phyloP scores from a whole-genome alignment of 495 filamentous ascomycete species.

The Penicillium arizonense region DNA sequence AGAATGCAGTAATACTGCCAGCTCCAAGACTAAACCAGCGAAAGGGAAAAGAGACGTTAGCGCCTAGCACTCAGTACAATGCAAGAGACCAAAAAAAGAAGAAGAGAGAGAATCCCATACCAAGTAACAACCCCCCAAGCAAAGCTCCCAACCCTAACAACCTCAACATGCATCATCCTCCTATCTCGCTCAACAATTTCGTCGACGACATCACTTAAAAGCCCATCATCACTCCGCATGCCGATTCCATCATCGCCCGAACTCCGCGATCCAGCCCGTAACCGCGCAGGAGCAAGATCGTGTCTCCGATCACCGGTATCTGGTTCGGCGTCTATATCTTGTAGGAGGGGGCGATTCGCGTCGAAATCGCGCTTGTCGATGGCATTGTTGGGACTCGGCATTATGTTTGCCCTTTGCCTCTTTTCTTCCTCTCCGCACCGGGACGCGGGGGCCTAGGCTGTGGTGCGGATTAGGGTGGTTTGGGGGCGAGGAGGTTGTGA shows the following conservation, averaged over 20 bases:
- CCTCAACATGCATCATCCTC: slow-evolving; percentile 47
- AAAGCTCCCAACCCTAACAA: slow-evolving; percentile 56
- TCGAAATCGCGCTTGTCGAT: slow-evolving; percentile 65
- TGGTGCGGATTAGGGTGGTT: neutral
- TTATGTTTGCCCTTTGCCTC: slow-evolving; percentile 7
- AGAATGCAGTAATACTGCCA: slow-evolving; percentile 83
- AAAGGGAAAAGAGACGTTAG: slow-evolving; percentile 3
- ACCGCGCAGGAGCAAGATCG: neutral
- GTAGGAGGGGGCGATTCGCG: slow-evolving; percentile 45
- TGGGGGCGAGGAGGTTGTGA: neutral
- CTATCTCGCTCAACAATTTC: slow-evolving; percentile 60
- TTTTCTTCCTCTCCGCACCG: slow-evolving; percentile 5
- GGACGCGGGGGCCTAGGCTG: neutral
- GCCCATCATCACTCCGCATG: slow-evolving; percentile 47
- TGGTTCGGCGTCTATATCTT: slow-evolving; percentile 30
- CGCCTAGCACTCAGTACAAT: neutral
- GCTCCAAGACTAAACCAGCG: slow-evolving; percentile 60
- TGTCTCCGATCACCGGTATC: slow-evolving; percentile 12
- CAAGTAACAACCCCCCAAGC: slow-evolving; percentile 60
- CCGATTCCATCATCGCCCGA: slow-evolving; percentile 10
- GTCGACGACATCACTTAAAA: slow-evolving; percentile 60
- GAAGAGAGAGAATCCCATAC: slow-evolving; percentile 24
- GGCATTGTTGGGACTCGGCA: slow-evolving; percentile 28
- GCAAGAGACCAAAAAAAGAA: neutral
- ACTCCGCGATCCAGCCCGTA: slow-evolving; percentile 19